Evolutionary conservation across 2,329 filamentous ascomycete species (phyloP).

Genomic region (Ophiocordyceps robertsii): DNA sequence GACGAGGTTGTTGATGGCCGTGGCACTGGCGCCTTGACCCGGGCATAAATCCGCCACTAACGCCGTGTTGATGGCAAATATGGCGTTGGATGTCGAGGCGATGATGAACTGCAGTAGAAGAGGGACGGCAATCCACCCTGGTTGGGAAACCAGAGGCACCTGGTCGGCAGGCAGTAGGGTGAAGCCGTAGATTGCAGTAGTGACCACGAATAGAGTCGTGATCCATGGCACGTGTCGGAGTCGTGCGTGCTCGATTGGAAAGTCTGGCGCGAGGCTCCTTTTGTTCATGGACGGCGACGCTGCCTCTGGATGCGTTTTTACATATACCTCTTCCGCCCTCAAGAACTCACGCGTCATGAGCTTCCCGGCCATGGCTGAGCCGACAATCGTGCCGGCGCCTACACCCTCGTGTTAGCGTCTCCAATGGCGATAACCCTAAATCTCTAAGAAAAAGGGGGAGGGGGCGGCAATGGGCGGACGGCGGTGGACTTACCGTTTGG

Average conservation of each 20-base stretch:
- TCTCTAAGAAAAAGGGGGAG: too few relatives aligned
- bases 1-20: constrained; percentile 19
- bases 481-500: constrained; percentile 11
- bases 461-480: too few relatives aligned
- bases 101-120: constrained; percentile 18
- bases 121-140: constrained; percentile 3
- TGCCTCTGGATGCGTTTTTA: constrained; percentile 9
- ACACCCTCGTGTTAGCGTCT: neutral
- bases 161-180: neutral
- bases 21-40: constrained; percentile 14
- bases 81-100: constrained; percentile 20
- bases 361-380: constrained; percentile 24
- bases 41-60: constrained; percentile 19
- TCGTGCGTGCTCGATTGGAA: constrained; percentile 27
- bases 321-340: constrained; percentile 12
- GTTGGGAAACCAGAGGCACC: neutral
- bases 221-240: constrained; percentile 26
- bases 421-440: too few relatives aligned
- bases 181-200: constrained; percentile 20
- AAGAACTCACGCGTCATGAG: constrained; percentile 25
- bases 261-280: constrained; percentile 16
- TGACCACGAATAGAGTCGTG: constrained; percentile 19
- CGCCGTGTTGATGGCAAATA: constrained; percentile 21
- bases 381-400: constrained; percentile 12
- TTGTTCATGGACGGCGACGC: constrained; percentile 2